Evolutionary conservation across 805 yeast species (phyloP).

Genomic region (Kuraishia molischiana): DNA sequence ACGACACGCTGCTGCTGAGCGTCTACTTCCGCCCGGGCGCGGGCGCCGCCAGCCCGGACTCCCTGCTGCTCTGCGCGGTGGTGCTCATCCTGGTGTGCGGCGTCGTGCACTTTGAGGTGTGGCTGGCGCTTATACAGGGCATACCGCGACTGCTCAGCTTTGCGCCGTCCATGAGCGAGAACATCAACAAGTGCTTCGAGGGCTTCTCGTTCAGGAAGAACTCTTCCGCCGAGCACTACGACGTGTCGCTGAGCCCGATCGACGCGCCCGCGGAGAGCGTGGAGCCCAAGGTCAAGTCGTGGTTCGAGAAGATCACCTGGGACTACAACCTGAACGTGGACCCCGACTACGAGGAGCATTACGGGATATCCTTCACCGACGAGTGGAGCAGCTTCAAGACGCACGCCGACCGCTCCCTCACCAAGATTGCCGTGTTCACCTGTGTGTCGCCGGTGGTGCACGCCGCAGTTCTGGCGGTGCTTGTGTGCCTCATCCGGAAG

Average conservation of each 20-base stretch:
- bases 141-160: not conserved
- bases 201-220: not conserved
- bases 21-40: not conserved
- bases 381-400: not conserved
- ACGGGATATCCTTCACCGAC: not conserved
- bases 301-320: not conserved
- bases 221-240: not conserved
- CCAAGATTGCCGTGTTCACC: not conserved
- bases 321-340: not conserved
- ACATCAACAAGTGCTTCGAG: not conserved
- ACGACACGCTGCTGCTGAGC: constrained; percentile 1
- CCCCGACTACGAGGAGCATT: not conserved
- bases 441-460: not conserved
- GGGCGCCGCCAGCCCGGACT: not conserved
- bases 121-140: not conserved
- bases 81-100: not conserved
- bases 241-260: not conserved
- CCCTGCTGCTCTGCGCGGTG: not conserved
- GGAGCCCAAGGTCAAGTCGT: not conserved
- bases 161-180: not conserved
- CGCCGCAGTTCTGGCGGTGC: not conserved
- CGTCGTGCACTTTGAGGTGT: not conserved
- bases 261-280: not conserved
- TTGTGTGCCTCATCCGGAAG: not conserved
- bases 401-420: not conserved